Percentiles rank a stretch among this genome's conserved stretches.
These are phyloP conservation scores for Cicer arietinum DNA, from an alignment of 306 rosid genomes.

Conservation along the genomic window DNA sequence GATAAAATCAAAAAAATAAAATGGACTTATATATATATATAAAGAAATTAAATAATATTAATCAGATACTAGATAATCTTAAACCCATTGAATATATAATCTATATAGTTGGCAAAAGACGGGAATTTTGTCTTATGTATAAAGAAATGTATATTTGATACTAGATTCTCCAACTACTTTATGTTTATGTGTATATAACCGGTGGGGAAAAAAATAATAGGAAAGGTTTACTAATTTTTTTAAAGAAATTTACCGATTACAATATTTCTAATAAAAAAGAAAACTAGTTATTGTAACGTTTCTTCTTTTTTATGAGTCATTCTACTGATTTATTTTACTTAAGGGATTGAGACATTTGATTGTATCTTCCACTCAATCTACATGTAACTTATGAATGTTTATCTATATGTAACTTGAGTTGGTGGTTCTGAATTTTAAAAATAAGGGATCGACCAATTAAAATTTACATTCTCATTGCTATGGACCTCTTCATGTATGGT, in stretches of 20 bases:
- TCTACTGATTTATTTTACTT: background rate
- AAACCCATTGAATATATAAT: background rate
- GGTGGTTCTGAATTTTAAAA: no score
- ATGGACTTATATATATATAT: no score
- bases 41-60: no score
- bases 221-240: background rate
- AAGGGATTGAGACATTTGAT: no score
- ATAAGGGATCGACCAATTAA: no score
- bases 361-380: no score
- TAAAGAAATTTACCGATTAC: background rate
- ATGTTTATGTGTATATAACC: background rate
- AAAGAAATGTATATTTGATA: background rate
- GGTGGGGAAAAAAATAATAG: background rate
- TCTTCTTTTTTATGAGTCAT: background rate
- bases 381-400: no score
- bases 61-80: background rate
- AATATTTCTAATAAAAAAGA: background rate
- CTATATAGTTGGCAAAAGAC: slow-evolving; percentile 30
- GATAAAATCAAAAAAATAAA: background rate
- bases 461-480: background rate
- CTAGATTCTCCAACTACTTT: slow-evolving; percentile 10
- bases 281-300: no score
- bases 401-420: no score
- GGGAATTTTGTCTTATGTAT: slow-evolving; percentile 1
- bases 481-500: no score